A percentile compares a stretch with the other conserved stretches of the same genome.
These are phyloP conservation scores for Lanmaoa rubissima DNA, from an alignment of 768 basidiomycete species.

Conservation along the genomic window DNA sequence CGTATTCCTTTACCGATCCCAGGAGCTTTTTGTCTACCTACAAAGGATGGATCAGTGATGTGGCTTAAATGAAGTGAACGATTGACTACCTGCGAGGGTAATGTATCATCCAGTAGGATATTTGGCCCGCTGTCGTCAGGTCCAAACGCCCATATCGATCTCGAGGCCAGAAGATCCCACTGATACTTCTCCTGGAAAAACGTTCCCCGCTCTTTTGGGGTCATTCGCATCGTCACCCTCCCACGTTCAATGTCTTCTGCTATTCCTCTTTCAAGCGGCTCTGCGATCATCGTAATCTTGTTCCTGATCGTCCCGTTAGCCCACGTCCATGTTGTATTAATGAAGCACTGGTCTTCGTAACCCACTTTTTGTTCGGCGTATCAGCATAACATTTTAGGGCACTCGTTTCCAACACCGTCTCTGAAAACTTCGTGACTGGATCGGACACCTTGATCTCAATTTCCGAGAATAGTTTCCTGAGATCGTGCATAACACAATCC, in stretches of 20 bases:
- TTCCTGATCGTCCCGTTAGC: constrained; percentile 56
- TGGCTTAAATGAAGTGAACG: not conserved
- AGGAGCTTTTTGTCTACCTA: constrained; percentile 93
- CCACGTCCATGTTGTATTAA: constrained; percentile 5
- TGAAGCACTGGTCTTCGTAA: constrained; percentile 6
- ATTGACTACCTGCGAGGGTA: constrained; percentile 79
- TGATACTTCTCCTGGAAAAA: constrained; percentile 98
- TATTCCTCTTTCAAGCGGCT: constrained; percentile 92
- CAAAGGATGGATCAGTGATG: not conserved
- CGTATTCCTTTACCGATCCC: constrained; percentile 85
- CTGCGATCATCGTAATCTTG: constrained; percentile 98
- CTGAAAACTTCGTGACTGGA: constrained; percentile 96
- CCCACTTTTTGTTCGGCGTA: constrained; percentile 97
- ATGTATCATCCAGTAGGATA: constrained; percentile 90
- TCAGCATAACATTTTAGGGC: constrained; percentile 99
- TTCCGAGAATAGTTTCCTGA: constrained; percentile 89
- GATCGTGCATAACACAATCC: constrained; percentile 95
- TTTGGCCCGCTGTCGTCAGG: constrained; percentile 96
- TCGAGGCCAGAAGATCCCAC: constrained; percentile 95
- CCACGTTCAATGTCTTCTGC: constrained; percentile 96
- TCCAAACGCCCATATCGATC: constrained; percentile 99
- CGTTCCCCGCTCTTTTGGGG: constrained; percentile 89
- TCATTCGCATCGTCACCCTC: constrained; percentile 91
- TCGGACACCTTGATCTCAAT: constrained; percentile 99
- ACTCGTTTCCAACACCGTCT: constrained; percentile 96